Evolutionary conservation across 2,329 filamentous ascomycete species (phyloP).

Genomic region (Shiraia sp.): DNA sequence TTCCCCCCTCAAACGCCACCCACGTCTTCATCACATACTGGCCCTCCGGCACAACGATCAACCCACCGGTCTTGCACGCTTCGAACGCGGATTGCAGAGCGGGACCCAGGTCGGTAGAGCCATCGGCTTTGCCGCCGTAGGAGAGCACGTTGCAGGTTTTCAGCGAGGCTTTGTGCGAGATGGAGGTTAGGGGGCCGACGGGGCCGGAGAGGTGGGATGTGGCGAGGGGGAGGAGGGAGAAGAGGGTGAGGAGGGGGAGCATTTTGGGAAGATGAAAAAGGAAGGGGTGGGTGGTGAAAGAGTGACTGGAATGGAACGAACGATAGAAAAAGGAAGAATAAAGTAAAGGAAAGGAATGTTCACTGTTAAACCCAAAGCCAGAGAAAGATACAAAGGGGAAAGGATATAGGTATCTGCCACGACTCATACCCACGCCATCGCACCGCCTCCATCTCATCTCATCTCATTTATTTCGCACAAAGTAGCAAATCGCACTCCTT

Average conservation of each 20-base stretch:
- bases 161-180: conserved; percentile 48
- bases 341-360: too few relatives aligned
- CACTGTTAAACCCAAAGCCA: too few relatives aligned
- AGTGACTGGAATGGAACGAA: too few relatives aligned
- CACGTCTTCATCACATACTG: conserved; percentile 56
- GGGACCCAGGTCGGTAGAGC: conserved; percentile 56
- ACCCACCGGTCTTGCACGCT: conserved; percentile 56
- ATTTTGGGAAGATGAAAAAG: conserved; percentile 22
- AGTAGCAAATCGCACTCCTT: too few relatives aligned
- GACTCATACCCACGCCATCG: too few relatives aligned
- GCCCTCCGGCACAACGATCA: conserved; percentile 55
- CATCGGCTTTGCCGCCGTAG: conserved; percentile 57
- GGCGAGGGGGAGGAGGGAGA: too few relatives aligned
- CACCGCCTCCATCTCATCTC: too few relatives aligned
- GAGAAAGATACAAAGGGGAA: too few relatives aligned
- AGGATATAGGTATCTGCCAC: too few relatives aligned
- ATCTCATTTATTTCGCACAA: too few relatives aligned
- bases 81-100: conserved; percentile 54
- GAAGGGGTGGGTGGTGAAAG: too few relatives aligned
- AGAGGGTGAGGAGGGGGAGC: conserved; percentile 20
- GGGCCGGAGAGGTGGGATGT: conserved; percentile 40
- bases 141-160: conserved; percentile 58
- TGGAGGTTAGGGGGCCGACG: conserved; percentile 38
- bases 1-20: conserved; percentile 54
- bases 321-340: too few relatives aligned